Conservation (phyloP, 768 basidiomycete species). For the Boletus sp. region DNA sequence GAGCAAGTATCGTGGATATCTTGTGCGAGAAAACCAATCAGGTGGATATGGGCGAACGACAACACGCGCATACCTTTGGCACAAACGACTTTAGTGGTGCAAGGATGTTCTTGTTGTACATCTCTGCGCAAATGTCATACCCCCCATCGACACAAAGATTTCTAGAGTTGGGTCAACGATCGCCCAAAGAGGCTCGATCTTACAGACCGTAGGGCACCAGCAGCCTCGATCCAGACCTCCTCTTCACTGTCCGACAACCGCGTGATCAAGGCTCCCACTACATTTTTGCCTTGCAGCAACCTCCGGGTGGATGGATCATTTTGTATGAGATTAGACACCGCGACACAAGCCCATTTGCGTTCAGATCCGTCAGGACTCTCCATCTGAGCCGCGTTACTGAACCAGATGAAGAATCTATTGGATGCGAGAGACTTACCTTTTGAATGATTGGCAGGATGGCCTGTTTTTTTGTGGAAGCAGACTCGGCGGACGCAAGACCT, state of each 20-base stretch:
- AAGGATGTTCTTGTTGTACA: conserved; percentile 95
- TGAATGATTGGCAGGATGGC: conserved; percentile 86
- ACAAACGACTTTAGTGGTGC: conserved; percentile 72
- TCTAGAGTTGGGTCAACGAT: conserved; percentile 40
- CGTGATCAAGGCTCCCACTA: conserved; percentile 82
- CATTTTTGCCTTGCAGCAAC: conserved; percentile 86
- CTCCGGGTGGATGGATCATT: conserved; percentile 92
- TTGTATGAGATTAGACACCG: conserved; percentile 92
- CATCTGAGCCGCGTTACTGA: conserved; percentile 47
- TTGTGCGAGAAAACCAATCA: conserved; percentile 28
- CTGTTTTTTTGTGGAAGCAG: conserved; percentile 72
- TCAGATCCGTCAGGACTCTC: conserved; percentile 73
- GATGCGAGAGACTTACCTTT: conserved; percentile 54
- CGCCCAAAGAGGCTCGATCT: background rate
- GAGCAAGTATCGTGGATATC: conserved; percentile 73
- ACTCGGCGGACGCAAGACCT: conserved; percentile 73
- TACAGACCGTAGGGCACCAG: conserved; percentile 79
- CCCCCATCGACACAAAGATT: conserved; percentile 96
- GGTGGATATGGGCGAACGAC: background rate
- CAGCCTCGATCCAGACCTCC: conserved; percentile 88
- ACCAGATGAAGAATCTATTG: background rate
- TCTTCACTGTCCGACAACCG: conserved; percentile 88
- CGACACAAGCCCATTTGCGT: conserved; percentile 94
- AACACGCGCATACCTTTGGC: conserved; percentile 56
- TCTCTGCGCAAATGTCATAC: conserved; percentile 92